Evolutionary conservation across 2,329 filamentous ascomycete genomes (phyloP).

Genomic region (Graphiopsis chlorocephala): DNA sequence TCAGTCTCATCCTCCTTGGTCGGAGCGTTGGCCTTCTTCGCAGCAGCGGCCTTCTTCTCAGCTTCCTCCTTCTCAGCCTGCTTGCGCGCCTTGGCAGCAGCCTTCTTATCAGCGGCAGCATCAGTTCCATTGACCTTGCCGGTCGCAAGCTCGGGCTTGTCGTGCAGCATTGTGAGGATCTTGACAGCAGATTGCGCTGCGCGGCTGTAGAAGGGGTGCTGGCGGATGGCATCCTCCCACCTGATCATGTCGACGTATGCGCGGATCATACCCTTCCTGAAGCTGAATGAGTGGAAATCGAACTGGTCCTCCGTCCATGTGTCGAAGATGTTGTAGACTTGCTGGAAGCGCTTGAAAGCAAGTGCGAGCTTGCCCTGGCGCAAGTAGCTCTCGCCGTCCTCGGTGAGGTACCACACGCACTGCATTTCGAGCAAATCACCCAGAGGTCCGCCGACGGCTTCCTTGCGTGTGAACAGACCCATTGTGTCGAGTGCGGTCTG

Average conservation of each 20-base stretch:
- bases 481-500: constrained; percentile 83
- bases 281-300: constrained; percentile 95
- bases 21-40: constrained; percentile 50
- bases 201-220: constrained; percentile 89
- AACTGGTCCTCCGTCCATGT: constrained; percentile 98
- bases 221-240: constrained; percentile 88
- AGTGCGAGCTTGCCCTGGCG: constrained; percentile 79
- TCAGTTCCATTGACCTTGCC: constrained; percentile 68
- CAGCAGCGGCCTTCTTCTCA: constrained; percentile 61
- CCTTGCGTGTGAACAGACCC: constrained; percentile 89
- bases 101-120: constrained; percentile 81
- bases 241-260: constrained; percentile 94
- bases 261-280: constrained; percentile 93
- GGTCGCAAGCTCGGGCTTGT: constrained; percentile 67
- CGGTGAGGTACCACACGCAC: constrained; percentile 93
- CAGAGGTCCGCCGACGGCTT: constrained; percentile 81
- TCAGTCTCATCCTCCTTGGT: constrained; percentile 62
- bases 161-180: constrained; percentile 75
- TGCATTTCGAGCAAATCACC: constrained; percentile 97
- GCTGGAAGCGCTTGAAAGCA: constrained; percentile 87
- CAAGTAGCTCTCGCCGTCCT: constrained; percentile 87
- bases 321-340: constrained; percentile 89
- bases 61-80: constrained; percentile 78
- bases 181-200: constrained; percentile 78
- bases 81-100: constrained; percentile 65